phyloP scores from a whole-genome alignment of 1,284 basidiomycete genomes.

The Cryptococcus deneoformans region DNA sequence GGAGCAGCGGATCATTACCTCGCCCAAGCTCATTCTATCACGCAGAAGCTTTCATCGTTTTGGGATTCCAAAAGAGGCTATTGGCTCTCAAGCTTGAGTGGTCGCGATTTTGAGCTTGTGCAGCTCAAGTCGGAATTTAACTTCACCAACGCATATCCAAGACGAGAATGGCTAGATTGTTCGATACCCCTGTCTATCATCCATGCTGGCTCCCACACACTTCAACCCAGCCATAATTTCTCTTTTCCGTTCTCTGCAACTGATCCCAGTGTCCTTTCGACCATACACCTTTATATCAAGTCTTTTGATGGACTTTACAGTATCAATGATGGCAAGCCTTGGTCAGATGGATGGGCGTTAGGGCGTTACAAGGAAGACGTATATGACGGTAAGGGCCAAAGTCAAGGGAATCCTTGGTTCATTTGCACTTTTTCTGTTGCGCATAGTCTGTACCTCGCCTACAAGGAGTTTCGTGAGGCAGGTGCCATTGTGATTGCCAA shows the following conservation, averaged over 20 bases:
- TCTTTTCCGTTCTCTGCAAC: slow-evolving; percentile 15
- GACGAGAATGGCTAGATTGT: slow-evolving; percentile 43
- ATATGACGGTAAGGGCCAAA: slow-evolving; percentile 49
- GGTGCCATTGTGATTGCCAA: slow-evolving; percentile 27
- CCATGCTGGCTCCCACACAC: slow-evolving; percentile 34
- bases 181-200: slow-evolving; percentile 49
- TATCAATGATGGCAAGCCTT: slow-evolving; percentile 37
- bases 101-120: background rate
- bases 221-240: background rate
- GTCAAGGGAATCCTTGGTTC: slow-evolving; percentile 51
- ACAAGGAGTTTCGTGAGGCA: slow-evolving; percentile 14
- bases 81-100: slow-evolving; percentile 28
- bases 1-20: slow-evolving; percentile 44
- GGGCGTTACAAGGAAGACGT: slow-evolving; percentile 53
- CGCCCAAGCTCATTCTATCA: slow-evolving; percentile 31
- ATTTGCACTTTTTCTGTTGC: slow-evolving; percentile 50
- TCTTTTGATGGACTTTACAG: slow-evolving; percentile 47
- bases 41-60: slow-evolving; percentile 36
- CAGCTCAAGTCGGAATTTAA: background rate
- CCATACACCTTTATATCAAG: slow-evolving; percentile 40
- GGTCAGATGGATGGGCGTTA: slow-evolving; percentile 46
- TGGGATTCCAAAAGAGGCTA: slow-evolving; percentile 35
- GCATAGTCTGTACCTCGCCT: slow-evolving; percentile 45
- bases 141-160: background rate
- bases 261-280: slow-evolving; percentile 36